Evolutionary conservation across 2,329 filamentous ascomycete genomes (phyloP), one percentile per base, ranked within the genome.

Genomic region (Fusarium dlaminii): DNA sequence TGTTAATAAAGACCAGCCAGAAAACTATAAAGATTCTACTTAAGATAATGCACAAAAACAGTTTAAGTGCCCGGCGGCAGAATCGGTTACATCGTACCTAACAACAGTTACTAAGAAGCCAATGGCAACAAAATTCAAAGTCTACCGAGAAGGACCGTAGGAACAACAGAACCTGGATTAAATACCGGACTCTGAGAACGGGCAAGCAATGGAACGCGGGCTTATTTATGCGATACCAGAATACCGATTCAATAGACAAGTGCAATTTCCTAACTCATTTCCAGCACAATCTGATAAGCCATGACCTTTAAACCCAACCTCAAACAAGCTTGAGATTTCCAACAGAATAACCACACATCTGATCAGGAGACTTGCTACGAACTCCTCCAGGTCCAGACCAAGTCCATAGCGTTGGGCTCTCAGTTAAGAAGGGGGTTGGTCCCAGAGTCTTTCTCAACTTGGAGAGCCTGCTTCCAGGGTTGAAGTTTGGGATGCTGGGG

Each of bases 271-370:
- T 24, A 49, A n/a, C 1, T 32, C 4, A 49, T 10, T 14, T 24
- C 17, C 48, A 52, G 8, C 48, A 27, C n/a, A 52, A 0, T 20
- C 30, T 51, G 29, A 45, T 3, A 4, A 14, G 2, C 0, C 15
- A 3, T 5, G 6, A 20, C 15, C 2, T 8, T 20, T 3, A 6
- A n/a, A 32, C 8, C 2, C 42, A 0, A 43, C 3, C 15, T 51
- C 32, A 52, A 36, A 36, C n/a, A 36, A 36, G 32, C 32, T 52
- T 27, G n/a, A 36, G 32, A 1, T 36, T 52, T 22, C n/a, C 49
- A 36, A 36, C 49, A 36, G 49, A 27, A 0, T 52, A 36, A 1
- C 32, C 49, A 3, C 49, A 52, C 30, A 52, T 52, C n/a, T 52
- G 32, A 27, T 52, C 32, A 12, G 49, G 32, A 27, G n/a, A 52